These are phyloP conservation scores for Aspergillus bridgeri DNA, from an alignment of 495 filamentous ascomycete species.

Conservation along the genomic window DNA sequence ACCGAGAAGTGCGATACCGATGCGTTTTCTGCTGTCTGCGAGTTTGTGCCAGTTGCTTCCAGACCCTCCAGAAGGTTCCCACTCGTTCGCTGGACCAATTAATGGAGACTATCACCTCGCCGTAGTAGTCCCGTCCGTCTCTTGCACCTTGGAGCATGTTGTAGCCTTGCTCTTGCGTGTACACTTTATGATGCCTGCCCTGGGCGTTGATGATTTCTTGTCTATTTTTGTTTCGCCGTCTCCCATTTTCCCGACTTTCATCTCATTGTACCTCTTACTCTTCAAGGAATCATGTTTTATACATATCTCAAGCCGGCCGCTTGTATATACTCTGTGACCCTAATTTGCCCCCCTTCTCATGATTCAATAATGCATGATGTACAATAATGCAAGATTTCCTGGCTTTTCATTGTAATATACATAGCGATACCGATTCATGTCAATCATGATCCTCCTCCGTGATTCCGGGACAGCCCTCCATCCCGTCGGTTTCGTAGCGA, in stretches of 20 bases:
- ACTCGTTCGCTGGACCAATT: slow-evolving; percentile 36
- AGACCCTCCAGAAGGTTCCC: slow-evolving; percentile 34
- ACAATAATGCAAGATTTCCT: background rate
- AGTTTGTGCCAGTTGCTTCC: slow-evolving; percentile 41
- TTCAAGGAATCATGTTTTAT: background rate
- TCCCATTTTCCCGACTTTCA: slow-evolving; percentile 6
- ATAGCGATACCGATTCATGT: slow-evolving; percentile 9
- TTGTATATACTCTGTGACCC: background rate
- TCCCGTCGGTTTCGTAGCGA: slow-evolving; percentile 60
- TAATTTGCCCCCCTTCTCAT: background rate
- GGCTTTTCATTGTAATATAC: background rate
- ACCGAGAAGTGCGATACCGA: slow-evolving; percentile 41
- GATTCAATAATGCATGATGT: background rate
- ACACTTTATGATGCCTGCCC: background rate
- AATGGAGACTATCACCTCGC: slow-evolving; percentile 17
- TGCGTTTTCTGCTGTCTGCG: slow-evolving; percentile 50
- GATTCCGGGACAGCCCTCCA: slow-evolving; percentile 87
- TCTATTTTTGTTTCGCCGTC: slow-evolving; percentile 3
- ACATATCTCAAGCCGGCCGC: background rate
- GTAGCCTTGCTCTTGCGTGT: background rate
- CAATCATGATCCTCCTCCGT: slow-evolving; percentile 93
- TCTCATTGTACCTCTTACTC: background rate
- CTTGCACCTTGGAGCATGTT: background rate
- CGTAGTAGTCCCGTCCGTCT: slow-evolving; percentile 7
- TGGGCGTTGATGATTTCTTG: background rate